phyloP scores from a whole-genome alignment of 2,329 filamentous ascomycete genomes.

The Emmonsia crescens region DNA sequence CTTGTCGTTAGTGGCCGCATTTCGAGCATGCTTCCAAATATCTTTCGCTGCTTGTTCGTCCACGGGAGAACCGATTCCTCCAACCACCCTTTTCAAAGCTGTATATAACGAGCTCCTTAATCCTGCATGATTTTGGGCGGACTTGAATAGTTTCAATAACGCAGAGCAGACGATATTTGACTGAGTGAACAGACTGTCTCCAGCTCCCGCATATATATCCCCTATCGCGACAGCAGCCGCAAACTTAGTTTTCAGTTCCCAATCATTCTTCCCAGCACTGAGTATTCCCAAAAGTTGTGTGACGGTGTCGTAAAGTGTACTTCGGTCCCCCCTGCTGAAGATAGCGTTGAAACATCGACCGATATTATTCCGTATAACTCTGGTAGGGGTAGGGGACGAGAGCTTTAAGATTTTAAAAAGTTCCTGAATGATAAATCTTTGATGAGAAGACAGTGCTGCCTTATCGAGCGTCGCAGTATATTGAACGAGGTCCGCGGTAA shows the following conservation, averaged over 20 bases:
- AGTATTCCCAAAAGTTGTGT: slow-evolving; percentile 72
- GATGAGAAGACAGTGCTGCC: slow-evolving; percentile 77
- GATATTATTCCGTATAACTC: slow-evolving; percentile 81
- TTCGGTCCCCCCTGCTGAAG: slow-evolving; percentile 75
- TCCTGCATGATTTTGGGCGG: slow-evolving; percentile 67
- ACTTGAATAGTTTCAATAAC: slow-evolving; percentile 69
- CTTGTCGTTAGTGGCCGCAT: slow-evolving; percentile 66
- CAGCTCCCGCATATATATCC: slow-evolving; percentile 80
- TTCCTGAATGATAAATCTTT: slow-evolving; percentile 87
- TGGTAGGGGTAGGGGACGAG: slow-evolving; percentile 65
- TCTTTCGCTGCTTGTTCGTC: slow-evolving; percentile 82
- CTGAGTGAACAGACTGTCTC: slow-evolving; percentile 80
- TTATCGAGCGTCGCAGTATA: slow-evolving; percentile 63
- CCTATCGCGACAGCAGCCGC: slow-evolving; percentile 80
- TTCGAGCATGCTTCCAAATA: slow-evolving; percentile 84
- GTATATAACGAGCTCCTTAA: slow-evolving; percentile 67
- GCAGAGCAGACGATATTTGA: slow-evolving; percentile 63
- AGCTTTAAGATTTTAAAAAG: slow-evolving; percentile 87
- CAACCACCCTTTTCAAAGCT: slow-evolving; percentile 63
- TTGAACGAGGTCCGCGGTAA: slow-evolving; percentile 69
- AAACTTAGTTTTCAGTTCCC: slow-evolving; percentile 70
- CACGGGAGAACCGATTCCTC: slow-evolving; percentile 63
- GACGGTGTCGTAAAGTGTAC: slow-evolving; percentile 86
- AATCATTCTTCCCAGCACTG: slow-evolving; percentile 63
- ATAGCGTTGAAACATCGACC: slow-evolving; percentile 75